phyloP scores from a whole-genome alignment of 2,329 filamentous ascomycete species.

The Peltaster fructicola region DNA sequence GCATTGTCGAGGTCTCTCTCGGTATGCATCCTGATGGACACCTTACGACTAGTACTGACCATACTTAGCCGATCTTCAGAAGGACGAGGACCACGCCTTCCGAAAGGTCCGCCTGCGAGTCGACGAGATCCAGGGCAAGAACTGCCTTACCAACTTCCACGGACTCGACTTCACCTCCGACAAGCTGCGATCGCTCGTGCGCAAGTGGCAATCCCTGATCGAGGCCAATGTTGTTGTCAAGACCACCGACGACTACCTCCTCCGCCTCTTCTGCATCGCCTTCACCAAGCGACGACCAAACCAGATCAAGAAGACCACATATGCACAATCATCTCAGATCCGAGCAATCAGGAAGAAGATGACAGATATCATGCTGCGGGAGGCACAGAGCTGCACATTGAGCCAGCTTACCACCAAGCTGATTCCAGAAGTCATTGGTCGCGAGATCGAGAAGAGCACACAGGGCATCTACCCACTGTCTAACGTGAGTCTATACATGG shows the following conservation, averaged over 20 bases:
- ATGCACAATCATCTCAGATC: constrained; percentile 92
- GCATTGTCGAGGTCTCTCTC: constrained; percentile 96
- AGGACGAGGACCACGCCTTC: constrained; percentile 99
- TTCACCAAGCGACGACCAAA: constrained; percentile 99
- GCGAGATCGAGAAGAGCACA: constrained; percentile 98
- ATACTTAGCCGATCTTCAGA: constrained; percentile 98
- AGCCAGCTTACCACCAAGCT: constrained; percentile 96
- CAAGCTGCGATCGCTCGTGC: constrained; percentile 96
- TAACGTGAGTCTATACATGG: constrained; percentile 73
- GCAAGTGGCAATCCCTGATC: constrained; percentile 99
- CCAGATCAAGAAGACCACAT: constrained; percentile 99
- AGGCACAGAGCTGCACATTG: constrained; percentile 86
- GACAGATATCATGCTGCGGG: constrained; percentile 95
- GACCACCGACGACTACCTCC: constrained; percentile 99
- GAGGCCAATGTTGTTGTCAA: constrained; percentile 99
- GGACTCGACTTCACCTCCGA: constrained; percentile 99
- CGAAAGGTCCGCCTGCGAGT: constrained; percentile 98
- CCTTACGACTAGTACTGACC: too few species aligned
- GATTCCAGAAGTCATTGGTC: constrained; percentile 97
- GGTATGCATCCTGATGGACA: too few species aligned
- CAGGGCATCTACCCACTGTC: constrained; percentile 99
- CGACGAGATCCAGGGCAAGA: constrained; percentile 99
- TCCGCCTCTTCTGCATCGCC: constrained; percentile 95
- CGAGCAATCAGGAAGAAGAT: constrained; percentile 98
- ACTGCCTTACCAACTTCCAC: constrained; percentile 99